Evolutionary conservation across 331 rosid species (phyloP).

Genomic region (Quercus lobata): DNA sequence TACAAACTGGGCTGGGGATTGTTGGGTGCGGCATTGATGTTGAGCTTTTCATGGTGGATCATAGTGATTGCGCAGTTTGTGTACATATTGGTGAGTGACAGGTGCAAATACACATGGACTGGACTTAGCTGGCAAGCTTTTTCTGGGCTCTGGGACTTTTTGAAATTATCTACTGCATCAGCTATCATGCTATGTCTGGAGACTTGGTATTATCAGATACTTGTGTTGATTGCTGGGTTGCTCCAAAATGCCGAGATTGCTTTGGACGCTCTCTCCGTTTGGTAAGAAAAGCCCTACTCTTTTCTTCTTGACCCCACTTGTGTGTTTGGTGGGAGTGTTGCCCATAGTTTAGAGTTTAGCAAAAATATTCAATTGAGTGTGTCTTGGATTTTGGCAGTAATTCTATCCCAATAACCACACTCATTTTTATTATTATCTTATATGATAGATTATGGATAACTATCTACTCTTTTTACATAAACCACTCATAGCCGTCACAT

Average conservation of each 20-base stretch:
- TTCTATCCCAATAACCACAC: no score
- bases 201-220: conserved; percentile 51
- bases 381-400: no score
- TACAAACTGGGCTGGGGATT: conserved; percentile 40
- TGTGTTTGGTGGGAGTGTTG: no score
- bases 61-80: conserved; percentile 48
- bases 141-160: conserved; percentile 39
- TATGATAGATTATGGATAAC: no score
- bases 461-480: no score
- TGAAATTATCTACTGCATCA: conserved; percentile 49
- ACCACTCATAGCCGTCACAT: no score
- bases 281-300: conserved; percentile 31
- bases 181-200: conserved; percentile 64
- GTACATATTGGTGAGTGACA: conserved; percentile 34
- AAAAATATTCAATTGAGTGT: no score
- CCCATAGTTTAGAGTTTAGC: no score
- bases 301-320: not conserved
- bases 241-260: conserved; percentile 48
- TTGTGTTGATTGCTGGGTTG: conserved; percentile 53
- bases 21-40: conserved; percentile 42
- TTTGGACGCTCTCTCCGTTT: conserved; percentile 45
- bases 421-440: no score
- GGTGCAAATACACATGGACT: conserved; percentile 41
- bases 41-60: conserved; percentile 68
- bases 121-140: conserved; percentile 47